phyloP scores from a whole-genome alignment of 1,284 basidiomycete genomes.

The Pseudozyma hubeiensis region DNA sequence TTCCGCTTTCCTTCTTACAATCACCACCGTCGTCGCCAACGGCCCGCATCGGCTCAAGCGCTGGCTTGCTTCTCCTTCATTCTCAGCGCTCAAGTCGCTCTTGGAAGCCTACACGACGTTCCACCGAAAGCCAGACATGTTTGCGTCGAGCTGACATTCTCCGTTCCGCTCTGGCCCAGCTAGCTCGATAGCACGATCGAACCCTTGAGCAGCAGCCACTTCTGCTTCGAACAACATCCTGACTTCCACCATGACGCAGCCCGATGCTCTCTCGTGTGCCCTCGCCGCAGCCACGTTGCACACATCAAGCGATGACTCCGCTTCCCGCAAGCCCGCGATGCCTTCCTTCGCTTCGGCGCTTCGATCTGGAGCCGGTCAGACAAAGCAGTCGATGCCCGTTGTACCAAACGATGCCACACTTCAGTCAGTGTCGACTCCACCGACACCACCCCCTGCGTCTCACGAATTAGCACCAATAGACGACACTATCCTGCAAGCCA shows the following conservation, averaged over 20 bases:
- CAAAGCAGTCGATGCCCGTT: neutral
- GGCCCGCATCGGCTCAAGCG: neutral
- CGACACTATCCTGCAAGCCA: constrained; percentile 51
- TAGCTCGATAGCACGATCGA: too few species aligned
- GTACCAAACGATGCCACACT: constrained; percentile 1
- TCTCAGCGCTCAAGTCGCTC: neutral
- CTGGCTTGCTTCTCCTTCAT: neutral
- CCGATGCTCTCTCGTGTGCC: constrained; percentile 16
- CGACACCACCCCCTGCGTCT: neutral
- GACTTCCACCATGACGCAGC: constrained; percentile 22
- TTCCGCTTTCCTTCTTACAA: neutral
- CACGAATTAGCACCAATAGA: constrained; percentile 24
- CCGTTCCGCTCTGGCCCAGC: neutral
- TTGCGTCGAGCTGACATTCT: neutral
- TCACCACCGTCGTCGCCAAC: neutral
- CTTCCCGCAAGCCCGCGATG: constrained; percentile 4
- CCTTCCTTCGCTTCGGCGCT: constrained; percentile 30
- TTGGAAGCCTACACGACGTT: too few species aligned
- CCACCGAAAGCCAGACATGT: neutral
- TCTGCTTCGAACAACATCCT: neutral
- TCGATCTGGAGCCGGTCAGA: constrained; percentile 18
- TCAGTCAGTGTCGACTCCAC: neutral
- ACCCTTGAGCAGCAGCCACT: too few species aligned
- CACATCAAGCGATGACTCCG: neutral
- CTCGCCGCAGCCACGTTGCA: constrained; percentile 19